A percentile compares a stretch with the other conserved stretches of the same genome.
phyloP scores from a whole-genome alignment of 2,329 filamentous ascomycete species.

The Ophiostoma angusticollis region DNA sequence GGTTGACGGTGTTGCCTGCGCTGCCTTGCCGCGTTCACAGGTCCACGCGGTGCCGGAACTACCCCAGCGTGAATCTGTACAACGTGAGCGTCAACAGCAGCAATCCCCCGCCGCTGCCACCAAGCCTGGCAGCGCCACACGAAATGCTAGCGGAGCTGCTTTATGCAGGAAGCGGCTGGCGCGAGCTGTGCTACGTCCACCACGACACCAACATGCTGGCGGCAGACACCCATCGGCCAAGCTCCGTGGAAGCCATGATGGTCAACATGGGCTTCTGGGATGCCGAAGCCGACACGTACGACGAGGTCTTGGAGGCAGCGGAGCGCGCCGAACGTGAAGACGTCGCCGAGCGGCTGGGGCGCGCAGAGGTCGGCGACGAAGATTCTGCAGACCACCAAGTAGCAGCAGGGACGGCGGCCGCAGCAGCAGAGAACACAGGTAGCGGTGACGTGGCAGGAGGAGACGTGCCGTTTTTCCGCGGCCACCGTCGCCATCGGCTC shows the following conservation, averaged over 20 bases:
- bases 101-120: constrained; percentile 1
- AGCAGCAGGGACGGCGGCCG: neutral
- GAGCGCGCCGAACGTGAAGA: no score
- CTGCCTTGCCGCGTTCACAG: constrained; percentile 11
- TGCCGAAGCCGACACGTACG: constrained; percentile 9
- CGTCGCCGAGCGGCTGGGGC: neutral
- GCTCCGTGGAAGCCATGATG: constrained; percentile 16
- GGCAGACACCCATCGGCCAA: constrained; percentile 6
- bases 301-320: constrained; percentile 8
- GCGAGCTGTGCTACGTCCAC: constrained; percentile 16
- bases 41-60: constrained; percentile 8
- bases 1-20: constrained; percentile 13
- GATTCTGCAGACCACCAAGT: neutral
- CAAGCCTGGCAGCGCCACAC: constrained; percentile 5
- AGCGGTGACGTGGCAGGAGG: no score
- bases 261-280: constrained; percentile 16
- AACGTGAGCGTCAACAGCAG: constrained; percentile 6
- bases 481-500: constrained; percentile 1
- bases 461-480: neutral
- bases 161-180: constrained; percentile 12
- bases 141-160: constrained; percentile 14
- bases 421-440: no score
- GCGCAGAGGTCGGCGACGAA: neutral
- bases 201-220: constrained; percentile 12
- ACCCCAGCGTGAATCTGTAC: constrained; percentile 9